Evolutionary conservation across 78 protist species (phyloP).

Genomic region (Dictyostelium firmibasis): DNA sequence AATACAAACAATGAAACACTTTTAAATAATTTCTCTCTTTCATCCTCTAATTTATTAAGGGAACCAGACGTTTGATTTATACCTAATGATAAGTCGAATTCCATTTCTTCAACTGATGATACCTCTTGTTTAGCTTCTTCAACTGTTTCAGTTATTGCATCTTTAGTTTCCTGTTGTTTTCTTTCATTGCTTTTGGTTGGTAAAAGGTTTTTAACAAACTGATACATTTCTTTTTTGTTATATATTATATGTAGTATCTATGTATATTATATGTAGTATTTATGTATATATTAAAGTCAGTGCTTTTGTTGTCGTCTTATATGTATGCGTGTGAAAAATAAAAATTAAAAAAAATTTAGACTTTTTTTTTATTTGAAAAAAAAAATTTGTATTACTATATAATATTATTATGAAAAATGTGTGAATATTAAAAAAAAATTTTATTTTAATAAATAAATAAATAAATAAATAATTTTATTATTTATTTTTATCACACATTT

Average conservation of each 20-base stretch:
- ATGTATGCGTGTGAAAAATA: too few relatives aligned
- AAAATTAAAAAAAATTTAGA: too few relatives aligned
- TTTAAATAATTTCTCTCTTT: slow-evolving; percentile 22
- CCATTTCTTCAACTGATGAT: neutral
- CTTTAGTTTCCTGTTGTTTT: neutral
- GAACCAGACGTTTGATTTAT: slow-evolving; percentile 7
- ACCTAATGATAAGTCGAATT: slow-evolving; percentile 4
- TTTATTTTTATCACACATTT: too few relatives aligned
- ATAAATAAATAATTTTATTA: too few relatives aligned
- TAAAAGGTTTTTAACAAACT: neutral
- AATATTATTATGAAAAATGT: neutral
- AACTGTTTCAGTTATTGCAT: neutral
- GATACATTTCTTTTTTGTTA: neutral
- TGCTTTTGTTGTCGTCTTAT: too few relatives aligned
- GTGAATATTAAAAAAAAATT: neutral
- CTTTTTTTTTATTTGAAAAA: too few relatives aligned
- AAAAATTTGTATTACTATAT: too few relatives aligned
- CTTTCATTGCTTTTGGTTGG: neutral
- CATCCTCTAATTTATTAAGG: neutral
- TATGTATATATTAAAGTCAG: neutral
- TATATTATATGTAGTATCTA: neutral
- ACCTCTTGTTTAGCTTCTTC: neutral
- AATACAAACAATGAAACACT: neutral
- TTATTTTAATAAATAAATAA: too few relatives aligned
- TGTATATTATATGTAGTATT: neutral